Evolutionary conservation across 2,329 filamentous ascomycete genomes (phyloP), one percentile per base, ranked within the genome.

Genomic region (Ilyonectria sp.): DNA sequence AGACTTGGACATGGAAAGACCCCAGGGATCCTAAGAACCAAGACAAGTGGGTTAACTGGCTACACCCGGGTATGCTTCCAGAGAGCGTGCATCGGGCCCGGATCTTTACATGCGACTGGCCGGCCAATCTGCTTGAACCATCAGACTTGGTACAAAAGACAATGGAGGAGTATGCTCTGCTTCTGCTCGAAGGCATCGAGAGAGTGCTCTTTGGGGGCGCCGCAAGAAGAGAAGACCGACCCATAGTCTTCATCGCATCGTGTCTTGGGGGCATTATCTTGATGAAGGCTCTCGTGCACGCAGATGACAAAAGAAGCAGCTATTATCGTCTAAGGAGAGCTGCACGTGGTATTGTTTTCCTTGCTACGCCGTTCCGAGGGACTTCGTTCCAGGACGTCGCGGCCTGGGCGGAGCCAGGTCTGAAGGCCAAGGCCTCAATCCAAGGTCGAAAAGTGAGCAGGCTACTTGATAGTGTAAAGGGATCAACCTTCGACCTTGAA

Each of bases 41-140:
- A 21, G 49, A 35, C 21, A 37, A 7, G 7, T 17, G 6, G 13
- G 69, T 74, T 21, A 74, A 75, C 60, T 77, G 71, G 73, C 64
- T 77, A 44, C 60, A 74, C 44, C 44, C 49, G 21, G 6, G 46
- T 2, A 75, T 76, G 71, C 75, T 77, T 56, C 72, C 69, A 21
- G 19, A 21, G 3, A 11, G 6, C 3, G 35, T 17, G 11, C 6
- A 26, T 15, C 7, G 19, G 23, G 35, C 15, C 9, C 53, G 53
- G 1, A 56, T 56, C 35, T 56, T 56, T 19, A 56, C 35, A 6
- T 56, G 33, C 13, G 53, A 56, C 53, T 56, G 53, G 53, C 53
- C 53, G 6, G 19, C 53, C 4, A 21, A 40, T 15, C 17, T 56
- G 9, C 23, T 56, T 44, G 6, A 56, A 19, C 6, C 13, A 13